Conservation (phyloP, 2,329 filamentous ascomycete species). For the Colletotrichum tabaci region DNA sequence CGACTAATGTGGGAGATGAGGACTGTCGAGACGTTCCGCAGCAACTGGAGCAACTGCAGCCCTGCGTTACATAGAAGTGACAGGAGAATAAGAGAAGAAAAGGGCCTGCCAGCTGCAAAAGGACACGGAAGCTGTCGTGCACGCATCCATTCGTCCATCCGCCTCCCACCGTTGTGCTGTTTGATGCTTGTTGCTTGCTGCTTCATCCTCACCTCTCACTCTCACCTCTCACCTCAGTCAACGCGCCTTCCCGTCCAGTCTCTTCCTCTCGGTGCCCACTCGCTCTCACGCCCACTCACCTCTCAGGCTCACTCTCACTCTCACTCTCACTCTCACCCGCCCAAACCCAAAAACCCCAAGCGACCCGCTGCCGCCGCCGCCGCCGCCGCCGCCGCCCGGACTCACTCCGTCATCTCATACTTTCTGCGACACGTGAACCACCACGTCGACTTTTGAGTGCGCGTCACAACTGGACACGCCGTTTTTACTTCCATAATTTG, state of each 20-base stretch:
- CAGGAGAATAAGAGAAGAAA: conserved; percentile 4
- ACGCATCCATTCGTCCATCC: not conserved
- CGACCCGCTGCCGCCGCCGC: conserved; percentile 18
- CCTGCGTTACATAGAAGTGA: conserved; percentile 11
- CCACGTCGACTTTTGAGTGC: conserved; percentile 15
- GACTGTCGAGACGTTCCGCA: conserved; percentile 28
- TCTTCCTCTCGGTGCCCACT: conserved; percentile 22
- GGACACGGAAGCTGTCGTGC: not conserved
- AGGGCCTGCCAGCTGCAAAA: conserved; percentile 4
- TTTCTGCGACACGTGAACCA: conserved; percentile 37
- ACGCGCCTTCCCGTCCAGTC: conserved; percentile 12
- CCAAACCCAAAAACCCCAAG: conserved; percentile 20
- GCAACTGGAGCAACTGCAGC: conserved; percentile 26
- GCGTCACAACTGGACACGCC: conserved; percentile 20
- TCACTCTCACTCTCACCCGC: conserved; percentile 5
- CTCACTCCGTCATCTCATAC: conserved; percentile 36
- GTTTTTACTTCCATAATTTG: conserved; percentile 12
- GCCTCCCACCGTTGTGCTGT: too few relatives aligned
- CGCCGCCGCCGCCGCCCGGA: conserved; percentile 29
- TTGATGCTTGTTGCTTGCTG: not conserved
- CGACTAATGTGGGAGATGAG: conserved; percentile 23
- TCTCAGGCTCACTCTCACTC: conserved; percentile 3
- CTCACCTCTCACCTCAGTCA: conserved; percentile 4
- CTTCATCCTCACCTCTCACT: not conserved
- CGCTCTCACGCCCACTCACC: conserved; percentile 3